Evolutionary conservation across 2,329 filamentous ascomycete genomes (phyloP).

Genomic region (Cytospora mali): DNA sequence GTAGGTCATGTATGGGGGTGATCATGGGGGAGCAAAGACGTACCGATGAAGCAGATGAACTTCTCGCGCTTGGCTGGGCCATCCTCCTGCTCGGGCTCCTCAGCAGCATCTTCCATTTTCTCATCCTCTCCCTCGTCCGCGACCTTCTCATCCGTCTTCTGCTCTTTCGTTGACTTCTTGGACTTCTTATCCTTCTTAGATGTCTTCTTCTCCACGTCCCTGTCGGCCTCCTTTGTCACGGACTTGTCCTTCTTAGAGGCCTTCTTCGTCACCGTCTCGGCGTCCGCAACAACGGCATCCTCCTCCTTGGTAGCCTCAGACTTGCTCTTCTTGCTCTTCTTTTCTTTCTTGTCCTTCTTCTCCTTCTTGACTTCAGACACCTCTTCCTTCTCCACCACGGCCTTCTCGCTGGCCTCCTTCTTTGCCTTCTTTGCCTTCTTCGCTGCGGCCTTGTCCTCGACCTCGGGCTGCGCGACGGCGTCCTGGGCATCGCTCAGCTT

Average conservation of each 20-base stretch:
- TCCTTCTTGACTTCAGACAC: constrained; percentile 2
- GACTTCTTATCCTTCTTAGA: constrained; percentile 31
- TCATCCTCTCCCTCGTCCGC: constrained; percentile 31
- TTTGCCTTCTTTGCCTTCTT: constrained; percentile 23
- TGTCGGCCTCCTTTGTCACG: constrained; percentile 32
- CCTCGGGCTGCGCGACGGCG: constrained; percentile 20
- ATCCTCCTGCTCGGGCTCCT: constrained; percentile 21
- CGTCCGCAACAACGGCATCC: constrained; percentile 39
- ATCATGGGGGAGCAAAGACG: constrained; percentile 29
- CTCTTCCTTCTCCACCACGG: constrained; percentile 3
- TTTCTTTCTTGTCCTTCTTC: constrained; percentile 26
- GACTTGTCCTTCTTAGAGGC: constrained; percentile 32
- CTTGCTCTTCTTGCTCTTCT: constrained; percentile 21
- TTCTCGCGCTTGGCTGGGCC: constrained; percentile 29
- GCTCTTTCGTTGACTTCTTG: constrained; percentile 41
- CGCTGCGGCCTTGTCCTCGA: constrained; percentile 19
- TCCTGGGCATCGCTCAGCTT: constrained; percentile 24
- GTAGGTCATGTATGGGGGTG: constrained; percentile 23
- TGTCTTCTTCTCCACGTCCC: constrained; percentile 22
- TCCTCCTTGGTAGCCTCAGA: constrained; percentile 30
- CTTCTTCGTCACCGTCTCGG: constrained; percentile 34
- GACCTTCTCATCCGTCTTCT: constrained; percentile 35
- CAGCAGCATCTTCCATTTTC: constrained; percentile 28
- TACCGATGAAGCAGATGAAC: constrained; percentile 79
- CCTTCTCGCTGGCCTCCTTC: constrained; percentile 14